Conservation (phyloP, 2,329 filamentous ascomycete genomes). For the Aspergillus nomiae region DNA sequence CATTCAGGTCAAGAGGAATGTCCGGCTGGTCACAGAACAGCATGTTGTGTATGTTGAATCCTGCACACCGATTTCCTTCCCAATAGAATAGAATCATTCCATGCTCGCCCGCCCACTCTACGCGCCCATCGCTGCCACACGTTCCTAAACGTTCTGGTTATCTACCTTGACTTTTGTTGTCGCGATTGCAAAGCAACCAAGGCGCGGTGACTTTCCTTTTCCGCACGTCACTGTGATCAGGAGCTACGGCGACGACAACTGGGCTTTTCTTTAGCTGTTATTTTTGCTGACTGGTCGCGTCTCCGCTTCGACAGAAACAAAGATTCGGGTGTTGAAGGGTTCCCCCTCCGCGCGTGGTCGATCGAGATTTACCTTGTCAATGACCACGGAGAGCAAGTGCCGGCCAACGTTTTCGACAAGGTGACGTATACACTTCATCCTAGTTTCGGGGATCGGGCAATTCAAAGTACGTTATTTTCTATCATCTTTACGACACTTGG, state of each 20-base stretch:
- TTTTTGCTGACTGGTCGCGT: conserved; percentile 16
- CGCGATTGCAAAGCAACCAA: conserved; percentile 1
- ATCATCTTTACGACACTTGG: background rate
- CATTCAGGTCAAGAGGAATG: conserved; percentile 71
- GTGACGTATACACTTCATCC: conserved; percentile 92
- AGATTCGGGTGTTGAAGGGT: conserved; percentile 78
- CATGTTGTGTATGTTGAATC: conserved; percentile 71
- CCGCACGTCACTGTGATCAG: background rate
- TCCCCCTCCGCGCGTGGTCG: conserved; percentile 90
- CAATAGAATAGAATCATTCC: background rate
- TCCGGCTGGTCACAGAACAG: conserved; percentile 94
- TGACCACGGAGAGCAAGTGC: conserved; percentile 79
- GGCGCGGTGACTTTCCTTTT: background rate
- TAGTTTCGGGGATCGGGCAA: conserved; percentile 78
- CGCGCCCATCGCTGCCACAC: conserved; percentile 1
- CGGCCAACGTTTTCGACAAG: conserved; percentile 86
- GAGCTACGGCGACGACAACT: background rate
- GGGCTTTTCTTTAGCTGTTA: background rate
- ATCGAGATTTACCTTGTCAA: conserved; percentile 84
- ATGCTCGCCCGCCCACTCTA: background rate
- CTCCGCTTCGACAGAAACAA: conserved; percentile 62
- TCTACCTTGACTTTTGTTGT: background rate
- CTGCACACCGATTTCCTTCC: background rate
- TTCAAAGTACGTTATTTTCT: conserved; percentile 68
- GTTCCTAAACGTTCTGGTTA: background rate